Percentiles rank a stretch among this genome's conserved stretches.
These are phyloP conservation scores for Cryoendolithus antarcticus DNA, from an alignment of 2,329 filamentous ascomycete genomes.

Conservation along the genomic window DNA sequence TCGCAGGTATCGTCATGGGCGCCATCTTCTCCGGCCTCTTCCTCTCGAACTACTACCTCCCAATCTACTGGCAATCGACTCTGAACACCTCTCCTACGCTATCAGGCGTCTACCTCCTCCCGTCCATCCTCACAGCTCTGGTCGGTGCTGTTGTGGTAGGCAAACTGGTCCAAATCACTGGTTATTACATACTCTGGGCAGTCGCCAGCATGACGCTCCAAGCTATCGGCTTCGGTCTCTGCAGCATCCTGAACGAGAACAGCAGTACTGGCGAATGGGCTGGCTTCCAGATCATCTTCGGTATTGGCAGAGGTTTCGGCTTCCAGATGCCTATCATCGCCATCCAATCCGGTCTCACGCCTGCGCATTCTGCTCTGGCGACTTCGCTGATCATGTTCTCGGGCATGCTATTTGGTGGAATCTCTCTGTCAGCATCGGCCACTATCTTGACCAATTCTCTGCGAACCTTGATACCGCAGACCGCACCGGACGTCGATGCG, in stretches of 20 bases:
- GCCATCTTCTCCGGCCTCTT: slow-evolving; percentile 16
- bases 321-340: slow-evolving; percentile 16
- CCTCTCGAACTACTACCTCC: slow-evolving; percentile 24
- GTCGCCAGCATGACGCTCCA: slow-evolving; percentile 8
- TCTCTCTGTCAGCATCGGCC: slow-evolving; percentile 20
- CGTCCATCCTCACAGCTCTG: slow-evolving; percentile 20
- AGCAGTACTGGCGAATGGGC: slow-evolving; percentile 37
- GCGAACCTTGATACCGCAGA: slow-evolving; percentile 17
- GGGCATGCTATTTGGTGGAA: slow-evolving; percentile 20
- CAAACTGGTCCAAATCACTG: slow-evolving; percentile 6
- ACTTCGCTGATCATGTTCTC: slow-evolving; percentile 21
- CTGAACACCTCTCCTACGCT: slow-evolving; percentile 23
- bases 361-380: slow-evolving; percentile 15
- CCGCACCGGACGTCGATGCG: slow-evolving; percentile 21
- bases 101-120: slow-evolving; percentile 28
- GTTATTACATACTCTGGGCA: slow-evolving; percentile 10
- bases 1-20: slow-evolving; percentile 21
- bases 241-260: slow-evolving; percentile 25
- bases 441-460: slow-evolving; percentile 26
- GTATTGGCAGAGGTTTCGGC: slow-evolving; percentile 26
- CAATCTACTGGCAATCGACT: slow-evolving; percentile 33
- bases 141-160: slow-evolving; percentile 10
- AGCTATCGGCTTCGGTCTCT: slow-evolving; percentile 13
- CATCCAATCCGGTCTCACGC: slow-evolving; percentile 16
- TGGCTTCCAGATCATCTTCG: slow-evolving; percentile 40